Evolutionary conservation across 331 rosid species (phyloP).

Genomic region (Spiraea crenata): DNA sequence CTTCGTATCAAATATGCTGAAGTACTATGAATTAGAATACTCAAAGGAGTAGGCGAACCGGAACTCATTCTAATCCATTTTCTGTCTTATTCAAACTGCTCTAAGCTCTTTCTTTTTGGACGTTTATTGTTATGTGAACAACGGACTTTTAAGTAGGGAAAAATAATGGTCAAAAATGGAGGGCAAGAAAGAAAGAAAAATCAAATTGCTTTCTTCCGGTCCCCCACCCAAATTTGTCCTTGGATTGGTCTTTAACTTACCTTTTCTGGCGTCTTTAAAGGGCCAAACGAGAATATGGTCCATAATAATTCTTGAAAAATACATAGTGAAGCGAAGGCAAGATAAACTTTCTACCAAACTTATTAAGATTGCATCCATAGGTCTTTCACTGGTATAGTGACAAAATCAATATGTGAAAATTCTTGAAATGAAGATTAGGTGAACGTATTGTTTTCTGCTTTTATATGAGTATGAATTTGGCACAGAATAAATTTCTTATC

Average conservation of each 20-base stretch:
- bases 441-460: neutral
- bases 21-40: too few relatives aligned
- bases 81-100: too few relatives aligned
- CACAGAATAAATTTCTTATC: neutral
- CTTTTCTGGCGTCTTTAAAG: neutral
- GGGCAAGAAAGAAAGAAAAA: conserved; percentile 17
- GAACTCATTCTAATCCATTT: too few relatives aligned
- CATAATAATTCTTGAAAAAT: neutral
- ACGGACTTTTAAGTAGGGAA: neutral
- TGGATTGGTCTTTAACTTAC: neutral
- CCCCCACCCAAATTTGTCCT: neutral
- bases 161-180: conserved; percentile 29
- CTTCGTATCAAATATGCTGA: too few relatives aligned
- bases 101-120: too few relatives aligned
- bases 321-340: neutral
- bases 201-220: neutral
- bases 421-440: neutral
- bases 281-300: neutral
- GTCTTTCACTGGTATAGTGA: neutral
- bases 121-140: neutral
- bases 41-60: too few relatives aligned
- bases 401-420: neutral
- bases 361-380: too few relatives aligned
- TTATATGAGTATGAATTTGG: neutral
- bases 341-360: neutral